Base-by-base conservation (phyloP, 208 protist genomes). In the Tritrichomonas foetus region DNA sequence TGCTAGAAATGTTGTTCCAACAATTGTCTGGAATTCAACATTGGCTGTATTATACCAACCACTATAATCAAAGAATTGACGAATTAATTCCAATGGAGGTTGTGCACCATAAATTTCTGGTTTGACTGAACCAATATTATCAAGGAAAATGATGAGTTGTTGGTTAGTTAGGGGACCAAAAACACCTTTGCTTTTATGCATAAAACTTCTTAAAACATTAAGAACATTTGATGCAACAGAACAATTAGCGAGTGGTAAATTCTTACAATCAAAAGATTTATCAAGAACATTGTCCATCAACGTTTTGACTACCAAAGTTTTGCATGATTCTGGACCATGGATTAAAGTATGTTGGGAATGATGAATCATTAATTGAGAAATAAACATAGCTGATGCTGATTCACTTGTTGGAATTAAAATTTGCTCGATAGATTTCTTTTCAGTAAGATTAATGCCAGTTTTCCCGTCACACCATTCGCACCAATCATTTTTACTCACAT, bases 61-160 rank as follows among this genome's bases (percentile, higher is more conserved):
- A 72, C 97, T 96, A 80, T 98, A 97, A 89, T 98, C 97, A 95
- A 99, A 97, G 78, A 99, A 94, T 96, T 99, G 98, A 3, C 98
- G 96, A 2, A 99, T 95, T 30, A 99, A 96, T 95, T 99, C 98
- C 82, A 99, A 97, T 27, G 98, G 98, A 82, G 98, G 98, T 53
- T 98, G 98, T 8, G 98, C 97, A 39, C 98, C 98, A 94, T 98
- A 99, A 75, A 96, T 95, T 95, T 99, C 98, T 3, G 98, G 96
- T 11, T 97, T 97, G 16, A 98, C 98, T 97, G 99, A 98, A 96
- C 99, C 99, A 33, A 99, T 95, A 95, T 99, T 98, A 94, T 99
- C 98, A 93, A 99, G 97, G 66, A 72, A 72, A 36, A 72, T 5
- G 25, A 95, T 39, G 25, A 96, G 96, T 94, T 98, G 97, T 66